Evolutionary conservation across 2,329 filamentous ascomycete species (phyloP).

Genomic region (Hypomyces perniciosus): DNA sequence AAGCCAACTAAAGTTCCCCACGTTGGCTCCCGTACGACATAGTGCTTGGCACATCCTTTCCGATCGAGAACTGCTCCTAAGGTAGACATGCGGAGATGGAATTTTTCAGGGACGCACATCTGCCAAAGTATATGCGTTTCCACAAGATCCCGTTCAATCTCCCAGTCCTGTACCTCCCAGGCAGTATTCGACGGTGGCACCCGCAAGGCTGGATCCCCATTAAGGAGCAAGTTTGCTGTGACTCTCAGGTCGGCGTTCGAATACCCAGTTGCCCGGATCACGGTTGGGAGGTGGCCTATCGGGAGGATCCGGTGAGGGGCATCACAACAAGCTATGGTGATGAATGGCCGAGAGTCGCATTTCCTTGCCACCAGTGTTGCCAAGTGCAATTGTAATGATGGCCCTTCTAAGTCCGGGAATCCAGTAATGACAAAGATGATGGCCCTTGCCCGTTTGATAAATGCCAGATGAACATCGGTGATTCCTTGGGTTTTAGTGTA

Average conservation of each 20-base stretch:
- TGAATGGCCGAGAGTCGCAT: slow-evolving; percentile 43
- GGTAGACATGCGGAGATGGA: slow-evolving; percentile 36
- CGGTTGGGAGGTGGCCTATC: slow-evolving; percentile 42
- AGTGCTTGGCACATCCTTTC: slow-evolving; percentile 52
- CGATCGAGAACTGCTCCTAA: slow-evolving; percentile 45
- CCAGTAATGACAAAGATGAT: slow-evolving; percentile 57
- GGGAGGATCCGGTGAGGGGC: slow-evolving; percentile 33
- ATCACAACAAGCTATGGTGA: slow-evolving; percentile 48
- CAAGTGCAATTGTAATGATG: slow-evolving; percentile 43
- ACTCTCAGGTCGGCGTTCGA: slow-evolving; percentile 40
- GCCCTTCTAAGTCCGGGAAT: slow-evolving; percentile 39
- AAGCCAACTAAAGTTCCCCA: slow-evolving; percentile 44
- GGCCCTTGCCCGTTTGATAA: slow-evolving; percentile 53
- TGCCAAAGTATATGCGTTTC: slow-evolving; percentile 43
- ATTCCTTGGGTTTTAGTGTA: slow-evolving; percentile 61
- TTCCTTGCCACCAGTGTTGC: slow-evolving; percentile 39
- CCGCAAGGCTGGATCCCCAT: slow-evolving; percentile 21
- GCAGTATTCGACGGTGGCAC: slow-evolving; percentile 17
- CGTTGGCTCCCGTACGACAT: slow-evolving; percentile 45
- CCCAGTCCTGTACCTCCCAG: slow-evolving; percentile 40
- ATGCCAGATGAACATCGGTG: slow-evolving; percentile 56
- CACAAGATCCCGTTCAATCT: slow-evolving; percentile 32
- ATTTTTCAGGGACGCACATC: slow-evolving; percentile 36
- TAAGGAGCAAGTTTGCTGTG: slow-evolving; percentile 48
- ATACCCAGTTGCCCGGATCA: slow-evolving; percentile 46